Evolutionary conservation across 23 red algal species (phyloP).

Genomic region (Gracilariopsis chorda): DNA sequence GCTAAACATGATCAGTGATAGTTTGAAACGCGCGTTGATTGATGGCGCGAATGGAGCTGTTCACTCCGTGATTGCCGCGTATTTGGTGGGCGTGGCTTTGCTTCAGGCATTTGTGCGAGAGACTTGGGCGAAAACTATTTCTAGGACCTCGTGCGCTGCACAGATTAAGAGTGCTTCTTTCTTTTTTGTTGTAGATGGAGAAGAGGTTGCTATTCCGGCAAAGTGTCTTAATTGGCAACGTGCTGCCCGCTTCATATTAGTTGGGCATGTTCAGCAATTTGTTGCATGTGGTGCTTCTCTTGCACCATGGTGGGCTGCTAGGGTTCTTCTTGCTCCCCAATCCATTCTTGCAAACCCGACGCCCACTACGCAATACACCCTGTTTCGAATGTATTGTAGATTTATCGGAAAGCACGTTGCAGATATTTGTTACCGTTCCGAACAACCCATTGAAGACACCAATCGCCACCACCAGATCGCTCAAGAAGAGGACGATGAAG

Average conservation of each 20-base stretch:
- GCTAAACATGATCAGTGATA: no score
- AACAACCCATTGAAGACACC: no score
- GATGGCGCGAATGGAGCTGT: no score
- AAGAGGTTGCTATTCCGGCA: background rate
- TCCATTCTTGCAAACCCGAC: background rate
- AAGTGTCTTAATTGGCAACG: background rate
- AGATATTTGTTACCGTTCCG: background rate
- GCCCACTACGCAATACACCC: background rate
- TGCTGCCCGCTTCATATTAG: constrained; percentile 7
- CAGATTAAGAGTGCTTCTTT: background rate
- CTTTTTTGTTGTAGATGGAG: background rate
- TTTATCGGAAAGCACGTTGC: constrained; percentile 33
- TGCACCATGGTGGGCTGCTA: constrained; percentile 37
- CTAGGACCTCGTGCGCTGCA: background rate
- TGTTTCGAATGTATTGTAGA: background rate
- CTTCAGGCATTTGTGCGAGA: background rate
- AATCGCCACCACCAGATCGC: background rate
- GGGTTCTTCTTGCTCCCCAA: background rate
- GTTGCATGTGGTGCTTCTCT: background rate
- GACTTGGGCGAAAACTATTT: constrained; percentile 1
- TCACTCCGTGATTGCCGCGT: no score
- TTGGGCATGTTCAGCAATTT: background rate
- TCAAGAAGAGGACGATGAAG: background rate
- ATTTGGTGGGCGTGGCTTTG: constrained; percentile 5
- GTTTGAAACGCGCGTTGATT: no score